These are phyloP conservation scores for Grosmannia huntii DNA, from an alignment of 2,329 filamentous ascomycete genomes.

Conservation along the genomic window DNA sequence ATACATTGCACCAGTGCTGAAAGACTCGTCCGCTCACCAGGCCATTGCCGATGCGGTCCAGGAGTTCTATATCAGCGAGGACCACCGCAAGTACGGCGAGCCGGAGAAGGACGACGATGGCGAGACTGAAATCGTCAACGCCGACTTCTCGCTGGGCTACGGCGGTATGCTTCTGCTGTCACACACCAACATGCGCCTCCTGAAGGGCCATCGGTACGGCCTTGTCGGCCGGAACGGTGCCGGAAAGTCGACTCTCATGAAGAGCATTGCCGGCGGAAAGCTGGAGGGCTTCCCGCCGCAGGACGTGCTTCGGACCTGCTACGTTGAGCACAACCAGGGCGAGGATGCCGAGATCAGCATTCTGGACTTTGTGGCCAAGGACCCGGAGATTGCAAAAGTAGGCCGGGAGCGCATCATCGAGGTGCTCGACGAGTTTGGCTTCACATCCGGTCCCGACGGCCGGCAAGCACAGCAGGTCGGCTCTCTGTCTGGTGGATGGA, in stretches of 20 bases:
- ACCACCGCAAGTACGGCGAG: conserved; percentile 74
- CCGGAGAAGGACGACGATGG: conserved; percentile 81
- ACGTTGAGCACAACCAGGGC: conserved; percentile 98
- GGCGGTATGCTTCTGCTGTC: conserved; percentile 94
- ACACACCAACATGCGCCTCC: conserved; percentile 84
- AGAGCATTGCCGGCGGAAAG: conserved; percentile 88
- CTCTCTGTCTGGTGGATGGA: conserved; percentile 95
- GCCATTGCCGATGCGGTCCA: conserved; percentile 63
- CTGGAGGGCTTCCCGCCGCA: conserved; percentile 91
- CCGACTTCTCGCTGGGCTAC: conserved; percentile 93
- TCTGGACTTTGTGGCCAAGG: conserved; percentile 81
- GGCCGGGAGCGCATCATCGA: conserved; percentile 68
- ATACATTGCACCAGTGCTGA: conserved; percentile 62
- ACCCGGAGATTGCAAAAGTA: conserved; percentile 70
- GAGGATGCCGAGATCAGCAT: conserved; percentile 96
- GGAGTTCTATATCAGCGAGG: conserved; percentile 67
- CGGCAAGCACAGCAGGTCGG: conserved; percentile 83
- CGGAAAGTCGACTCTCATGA: conserved; percentile 98
- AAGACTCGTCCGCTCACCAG: conserved; percentile 43
- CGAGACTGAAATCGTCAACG: conserved; percentile 93
- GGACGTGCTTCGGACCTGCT: conserved; percentile 87
- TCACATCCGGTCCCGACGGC: conserved; percentile 79
- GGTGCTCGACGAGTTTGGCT: conserved; percentile 85
- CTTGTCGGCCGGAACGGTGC: conserved; percentile 95
- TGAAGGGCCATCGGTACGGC: conserved; percentile 95